These are phyloP conservation scores for Seiridium unicorne DNA, from an alignment of 2,329 filamentous ascomycete genomes.

Conservation along the genomic window DNA sequence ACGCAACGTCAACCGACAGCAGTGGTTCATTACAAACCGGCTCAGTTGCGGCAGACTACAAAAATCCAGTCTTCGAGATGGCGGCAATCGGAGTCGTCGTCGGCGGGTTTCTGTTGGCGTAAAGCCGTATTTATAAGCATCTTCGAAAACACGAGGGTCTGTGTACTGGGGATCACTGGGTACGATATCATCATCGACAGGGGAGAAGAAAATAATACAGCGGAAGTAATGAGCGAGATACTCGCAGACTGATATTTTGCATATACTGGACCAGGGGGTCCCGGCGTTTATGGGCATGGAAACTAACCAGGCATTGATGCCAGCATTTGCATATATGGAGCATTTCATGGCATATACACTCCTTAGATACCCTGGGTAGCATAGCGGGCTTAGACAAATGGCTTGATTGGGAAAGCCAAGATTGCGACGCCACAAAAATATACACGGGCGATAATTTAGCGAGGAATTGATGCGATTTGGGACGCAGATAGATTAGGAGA, in stretches of 20 bases:
- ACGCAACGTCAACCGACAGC: slow-evolving; percentile 10
- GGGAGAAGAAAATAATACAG: neutral
- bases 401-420: neutral
- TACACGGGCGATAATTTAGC: neutral
- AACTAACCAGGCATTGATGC: slow-evolving; percentile 9
- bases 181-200: neutral
- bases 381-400: slow-evolving; percentile 11
- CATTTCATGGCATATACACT: slow-evolving; percentile 21
- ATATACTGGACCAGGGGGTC: neutral
- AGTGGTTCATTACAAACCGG: slow-evolving; percentile 25
- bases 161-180: neutral
- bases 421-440: neutral
- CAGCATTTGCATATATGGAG: slow-evolving; percentile 16
- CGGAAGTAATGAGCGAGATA: neutral
- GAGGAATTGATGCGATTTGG: neutral
- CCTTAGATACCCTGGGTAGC: slow-evolving; percentile 15
- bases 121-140: neutral
- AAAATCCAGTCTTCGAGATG: slow-evolving; percentile 16
- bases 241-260: neutral
- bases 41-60: slow-evolving; percentile 10
- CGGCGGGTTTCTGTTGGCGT: slow-evolving; percentile 20
- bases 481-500: too few relatives aligned
- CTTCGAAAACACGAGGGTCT: neutral
- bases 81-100: slow-evolving; percentile 20
- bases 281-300: neutral